Base-by-base conservation (phyloP, 2,329 filamentous ascomycete genomes). In the Pseudogymnoascus sp. region DNA sequence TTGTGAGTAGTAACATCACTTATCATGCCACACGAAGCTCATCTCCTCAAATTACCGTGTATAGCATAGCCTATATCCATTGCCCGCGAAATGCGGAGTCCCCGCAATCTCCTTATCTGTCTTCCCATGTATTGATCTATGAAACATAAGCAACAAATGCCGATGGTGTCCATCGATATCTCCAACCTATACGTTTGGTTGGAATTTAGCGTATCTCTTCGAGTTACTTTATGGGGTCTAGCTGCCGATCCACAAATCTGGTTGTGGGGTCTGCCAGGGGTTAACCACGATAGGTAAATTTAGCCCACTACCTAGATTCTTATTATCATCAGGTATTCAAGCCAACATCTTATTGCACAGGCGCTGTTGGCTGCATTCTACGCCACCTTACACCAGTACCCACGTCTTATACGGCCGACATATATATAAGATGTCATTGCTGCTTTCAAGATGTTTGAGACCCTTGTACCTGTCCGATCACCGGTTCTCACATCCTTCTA, bases 71-170 rank as follows among this genome's bases (percentile, higher is more conserved):
- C 2, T 18, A 12, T 4, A 33, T 33, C n/a, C 5, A 54, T 33
- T 12, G 5, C 11, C 47, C 12, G n/a, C 33, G 28, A 12, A 30
- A 33, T 54, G 47, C 47, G 16, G 47, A 18, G 47, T 54, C 47
- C n/a, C 47, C 47, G 47, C 47, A 54, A 54, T 54, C 28, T 33
- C 28, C 9, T 54, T 54, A 50, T 50, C 43, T 16, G n/a, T 33
- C n/a, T 18, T 54, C n/a, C 43, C 8, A 14, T n/a, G 12, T 37
- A n/a, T 37, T 12, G 12, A n/a, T 18, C 12, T 14, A 16, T 28
- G 14, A 28, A 28, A 47, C 38, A 41, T 41, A 41, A 41, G 38
- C 43, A 50, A 14, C 30, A 30, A 30, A 30, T 50, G 43, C 43
- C 25, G 43, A 30, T 50, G 22, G 30, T 50, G 25, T 25, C 16